These are phyloP conservation scores for Thielaviopsis punctulata DNA, from an alignment of 2,329 filamentous ascomycete genomes.

Conservation along the genomic window DNA sequence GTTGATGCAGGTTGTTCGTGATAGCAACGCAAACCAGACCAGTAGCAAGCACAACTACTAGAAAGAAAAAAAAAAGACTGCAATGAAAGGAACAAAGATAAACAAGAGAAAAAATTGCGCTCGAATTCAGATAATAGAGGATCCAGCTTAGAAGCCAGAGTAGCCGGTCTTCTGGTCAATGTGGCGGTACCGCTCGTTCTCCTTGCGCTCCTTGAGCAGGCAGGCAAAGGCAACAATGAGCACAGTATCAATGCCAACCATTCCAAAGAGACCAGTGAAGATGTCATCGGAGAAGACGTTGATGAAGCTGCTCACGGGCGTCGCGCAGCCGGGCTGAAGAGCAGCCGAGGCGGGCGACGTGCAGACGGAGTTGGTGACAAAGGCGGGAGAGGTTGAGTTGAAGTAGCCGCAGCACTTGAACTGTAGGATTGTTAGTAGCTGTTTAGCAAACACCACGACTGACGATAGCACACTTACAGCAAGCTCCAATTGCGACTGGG, in stretches of 20 bases:
- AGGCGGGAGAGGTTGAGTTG: slow-evolving; percentile 54
- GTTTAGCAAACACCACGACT: not conserved
- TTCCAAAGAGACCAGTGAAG: slow-evolving; percentile 65
- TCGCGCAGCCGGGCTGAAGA: slow-evolving; percentile 51
- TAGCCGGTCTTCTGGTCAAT: slow-evolving; percentile 64
- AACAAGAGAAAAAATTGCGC: not conserved
- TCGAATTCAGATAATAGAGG: not conserved
- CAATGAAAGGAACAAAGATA: not conserved
- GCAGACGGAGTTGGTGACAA: slow-evolving; percentile 51
- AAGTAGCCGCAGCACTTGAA: slow-evolving; percentile 69
- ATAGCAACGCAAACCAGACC: not conserved
- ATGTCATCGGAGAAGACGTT: slow-evolving; percentile 58
- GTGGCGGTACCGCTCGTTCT: slow-evolving; percentile 59
- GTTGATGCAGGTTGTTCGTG: not conserved
- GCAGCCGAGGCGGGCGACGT: slow-evolving; percentile 53
- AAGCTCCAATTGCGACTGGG: slow-evolving; percentile 55
- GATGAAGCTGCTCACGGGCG: slow-evolving; percentile 48
- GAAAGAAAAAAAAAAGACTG: not conserved
- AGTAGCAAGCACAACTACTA: not conserved
- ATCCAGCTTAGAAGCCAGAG: slow-evolving; percentile 24
- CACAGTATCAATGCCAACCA: slow-evolving; percentile 53
- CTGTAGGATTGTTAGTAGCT: slow-evolving; percentile 22
- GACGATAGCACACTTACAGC: slow-evolving; percentile 31
- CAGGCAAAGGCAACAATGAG: slow-evolving; percentile 57
- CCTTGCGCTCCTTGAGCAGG: slow-evolving; percentile 64